Evolutionary conservation across 2,329 filamentous ascomycete species (phyloP).

Genomic region (Penicillium sp.): DNA sequence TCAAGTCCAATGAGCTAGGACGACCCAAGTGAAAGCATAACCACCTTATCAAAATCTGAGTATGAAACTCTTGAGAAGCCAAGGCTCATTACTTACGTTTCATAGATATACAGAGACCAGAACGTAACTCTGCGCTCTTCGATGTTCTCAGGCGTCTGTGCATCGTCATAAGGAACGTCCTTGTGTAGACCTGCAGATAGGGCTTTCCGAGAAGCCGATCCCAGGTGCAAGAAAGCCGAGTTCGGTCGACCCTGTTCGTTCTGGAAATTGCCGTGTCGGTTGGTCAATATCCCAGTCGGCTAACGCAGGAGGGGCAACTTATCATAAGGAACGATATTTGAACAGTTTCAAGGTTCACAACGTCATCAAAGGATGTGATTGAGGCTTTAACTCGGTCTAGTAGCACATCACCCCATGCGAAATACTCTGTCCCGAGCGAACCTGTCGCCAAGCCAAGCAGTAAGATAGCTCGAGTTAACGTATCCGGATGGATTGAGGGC

Average conservation of each 20-base stretch:
- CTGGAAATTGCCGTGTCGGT: conserved; percentile 41
- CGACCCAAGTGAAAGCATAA: conserved; percentile 44
- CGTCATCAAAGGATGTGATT: conserved; percentile 38
- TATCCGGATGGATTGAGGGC: conserved; percentile 32
- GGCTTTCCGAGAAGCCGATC: conserved; percentile 42
- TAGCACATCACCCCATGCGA: conserved; percentile 40
- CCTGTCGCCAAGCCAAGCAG: conserved; percentile 39
- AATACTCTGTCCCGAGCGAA: conserved; percentile 39
- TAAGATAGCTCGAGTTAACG: conserved; percentile 36
- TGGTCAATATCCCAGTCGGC: conserved; percentile 10
- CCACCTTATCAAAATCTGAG: conserved; percentile 32
- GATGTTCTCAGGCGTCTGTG: conserved; percentile 32
- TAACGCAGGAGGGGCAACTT: conserved; percentile 26
- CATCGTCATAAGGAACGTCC: conserved; percentile 31
- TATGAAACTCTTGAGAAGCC: not conserved
- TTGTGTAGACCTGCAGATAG: conserved; percentile 46
- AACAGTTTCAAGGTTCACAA: conserved; percentile 44
- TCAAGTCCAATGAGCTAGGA: conserved; percentile 39
- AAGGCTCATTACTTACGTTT: conserved; percentile 34
- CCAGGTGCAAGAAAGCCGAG: conserved; percentile 41
- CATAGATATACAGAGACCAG: conserved; percentile 43
- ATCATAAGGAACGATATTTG: conserved; percentile 46
- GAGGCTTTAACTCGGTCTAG: conserved; percentile 44
- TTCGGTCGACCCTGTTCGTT: conserved; percentile 45
- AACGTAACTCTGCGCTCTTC: conserved; percentile 39